Base-by-base conservation (phyloP, 805 yeast species). In the Pichia paraexigua region DNA sequence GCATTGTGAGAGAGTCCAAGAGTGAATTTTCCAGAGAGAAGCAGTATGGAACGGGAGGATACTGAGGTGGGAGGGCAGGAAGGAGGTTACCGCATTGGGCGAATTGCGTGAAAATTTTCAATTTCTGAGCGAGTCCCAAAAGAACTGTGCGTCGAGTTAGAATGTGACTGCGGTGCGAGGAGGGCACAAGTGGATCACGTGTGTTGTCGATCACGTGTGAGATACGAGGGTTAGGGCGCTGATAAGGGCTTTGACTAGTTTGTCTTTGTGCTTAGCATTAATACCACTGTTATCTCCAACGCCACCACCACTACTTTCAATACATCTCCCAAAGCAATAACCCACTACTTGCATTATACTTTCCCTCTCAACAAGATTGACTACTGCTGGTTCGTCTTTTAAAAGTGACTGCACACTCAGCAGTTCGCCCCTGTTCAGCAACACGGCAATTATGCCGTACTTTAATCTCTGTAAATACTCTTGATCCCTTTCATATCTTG, bases 401-500 rank as follows among this genome's bases (percentile, higher is more conserved):
- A 35, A n/a, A 7, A 35, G 20, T 7, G 39, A 35, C 20, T 35
- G 39, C 39, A 24, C 49, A 20, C 56, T 46, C 64, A 68, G 44
- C 8, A 46, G 13, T 17, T 62, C 63, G 51, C 63, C 56, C n/a
- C 63, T 57, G 5, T 58, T 55, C 57, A 65, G 53, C 30, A 61
- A 54, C 1, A 61, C 57, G 7, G 56, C 45, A 8, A 48, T 15
- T 4, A 65, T 57, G 40, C 60, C 56, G 45, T 55, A 63, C 9
- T 61, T 40, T 5, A 63, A 37, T 18, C 55, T 43, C 5, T 52
- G 46, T 8, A 56, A 41, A 48, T 50, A 49, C 6, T 78, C 78
- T 83, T 86, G 77, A 43, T 76, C 84, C 51, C 69, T 73, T 21
- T 66, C 65, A n/a, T 63, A 60, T 24, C 64, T 46, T 18, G 56